Evolutionary conservation across 108 stramenopile genomes (phyloP).

Genomic region (Asterionellopsis glacialis): DNA sequence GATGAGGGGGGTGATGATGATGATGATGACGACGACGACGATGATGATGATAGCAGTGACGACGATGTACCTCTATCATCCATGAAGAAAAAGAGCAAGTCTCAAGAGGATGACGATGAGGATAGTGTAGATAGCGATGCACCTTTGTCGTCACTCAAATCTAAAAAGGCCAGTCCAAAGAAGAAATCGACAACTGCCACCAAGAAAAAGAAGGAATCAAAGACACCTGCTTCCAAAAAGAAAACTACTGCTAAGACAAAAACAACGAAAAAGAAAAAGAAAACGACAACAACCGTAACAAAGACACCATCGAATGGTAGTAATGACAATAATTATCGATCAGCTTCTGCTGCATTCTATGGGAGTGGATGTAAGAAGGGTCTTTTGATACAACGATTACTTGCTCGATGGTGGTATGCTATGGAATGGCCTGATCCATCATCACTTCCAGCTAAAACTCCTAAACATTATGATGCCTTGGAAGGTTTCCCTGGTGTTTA

Average conservation of each 20-base stretch:
- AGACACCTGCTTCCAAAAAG: slow-evolving; percentile 28
- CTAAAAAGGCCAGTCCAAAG: slow-evolving; percentile 5
- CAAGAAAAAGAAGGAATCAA: slow-evolving; percentile 26
- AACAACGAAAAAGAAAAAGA: slow-evolving; percentile 30
- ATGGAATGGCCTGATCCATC: slow-evolving; percentile 79
- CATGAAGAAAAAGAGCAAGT: not conserved
- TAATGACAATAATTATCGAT: slow-evolving; percentile 26
- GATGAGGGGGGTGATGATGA: slow-evolving; percentile 10
- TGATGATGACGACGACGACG: slow-evolving; percentile 5
- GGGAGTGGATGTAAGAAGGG: slow-evolving; percentile 66
- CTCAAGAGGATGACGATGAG: slow-evolving; percentile 16
- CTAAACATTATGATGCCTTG: slow-evolving; percentile 76
- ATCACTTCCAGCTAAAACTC: slow-evolving; percentile 46
- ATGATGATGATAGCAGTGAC: slow-evolving; percentile 11
- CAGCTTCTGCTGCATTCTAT: slow-evolving; percentile 43
- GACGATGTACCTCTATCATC: slow-evolving; percentile 10
- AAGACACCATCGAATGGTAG: slow-evolving; percentile 6
- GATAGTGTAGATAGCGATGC: slow-evolving; percentile 61
- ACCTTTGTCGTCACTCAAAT: slow-evolving; percentile 58
- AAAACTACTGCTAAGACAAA: slow-evolving; percentile 16
- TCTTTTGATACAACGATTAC: slow-evolving; percentile 76
- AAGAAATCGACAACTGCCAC: not conserved
- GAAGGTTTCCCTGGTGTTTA: slow-evolving; percentile 95
- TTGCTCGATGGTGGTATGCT: slow-evolving; percentile 96
- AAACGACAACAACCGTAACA: slow-evolving; percentile 17